These are phyloP conservation scores for Solanum dulcamara DNA, from an alignment of 257 asterid species.

Conservation along the genomic window DNA sequence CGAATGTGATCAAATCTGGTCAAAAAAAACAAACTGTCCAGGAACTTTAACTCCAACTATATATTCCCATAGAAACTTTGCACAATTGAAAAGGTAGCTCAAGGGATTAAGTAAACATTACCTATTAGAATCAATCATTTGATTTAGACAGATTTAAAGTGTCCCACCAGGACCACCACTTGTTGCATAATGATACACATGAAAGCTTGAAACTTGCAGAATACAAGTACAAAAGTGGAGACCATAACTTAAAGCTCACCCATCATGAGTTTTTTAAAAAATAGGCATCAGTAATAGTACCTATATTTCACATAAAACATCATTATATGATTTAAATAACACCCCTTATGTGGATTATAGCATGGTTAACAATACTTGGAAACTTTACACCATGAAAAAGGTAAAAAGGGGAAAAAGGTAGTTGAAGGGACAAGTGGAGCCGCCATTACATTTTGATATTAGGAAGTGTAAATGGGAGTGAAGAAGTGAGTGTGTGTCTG, in stretches of 20 bases:
- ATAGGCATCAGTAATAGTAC: neutral
- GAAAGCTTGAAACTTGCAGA: neutral
- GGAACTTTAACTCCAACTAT: neutral
- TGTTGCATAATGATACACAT: neutral
- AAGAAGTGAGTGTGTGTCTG: neutral
- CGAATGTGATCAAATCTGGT: neutral
- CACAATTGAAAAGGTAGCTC: neutral
- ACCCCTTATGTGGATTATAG: neutral
- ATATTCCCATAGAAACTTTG: neutral
- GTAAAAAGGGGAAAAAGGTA: neutral
- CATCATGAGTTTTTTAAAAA: neutral
- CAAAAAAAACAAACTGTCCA: neutral
- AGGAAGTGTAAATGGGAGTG: neutral
- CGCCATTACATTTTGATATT: neutral
- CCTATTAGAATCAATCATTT: neutral
- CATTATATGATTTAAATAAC: neutral
- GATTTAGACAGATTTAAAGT: neutral
- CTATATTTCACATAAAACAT: neutral
- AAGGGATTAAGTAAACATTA: neutral
- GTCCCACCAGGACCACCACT: neutral
- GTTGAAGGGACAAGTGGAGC: neutral
- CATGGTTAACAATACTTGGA: neutral
- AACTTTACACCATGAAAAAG: neutral
- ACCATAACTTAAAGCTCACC: neutral
- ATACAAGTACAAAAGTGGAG: neutral